A percentile compares a stretch with the other conserved stretches of the same genome.
phyloP scores from a whole-genome alignment of 495 filamentous ascomycete species.

The Hypoxylon intermedium region DNA sequence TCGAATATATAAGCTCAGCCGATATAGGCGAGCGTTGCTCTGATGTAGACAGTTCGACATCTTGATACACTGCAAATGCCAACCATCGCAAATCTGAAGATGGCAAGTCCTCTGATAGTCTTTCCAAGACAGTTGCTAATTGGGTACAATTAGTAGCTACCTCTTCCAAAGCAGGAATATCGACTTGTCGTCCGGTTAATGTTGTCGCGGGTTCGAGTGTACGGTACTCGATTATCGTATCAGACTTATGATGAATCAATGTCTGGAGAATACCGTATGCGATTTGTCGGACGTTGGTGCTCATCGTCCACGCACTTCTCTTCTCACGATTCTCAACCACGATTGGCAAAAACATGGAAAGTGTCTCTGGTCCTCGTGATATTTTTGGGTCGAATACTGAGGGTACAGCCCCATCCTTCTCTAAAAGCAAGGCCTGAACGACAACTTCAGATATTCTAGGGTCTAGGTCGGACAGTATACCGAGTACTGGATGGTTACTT shows the following conservation, averaged over 20 bases:
- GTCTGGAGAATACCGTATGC: conserved; percentile 66
- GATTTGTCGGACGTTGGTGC: conserved; percentile 58
- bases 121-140: conserved; percentile 23
- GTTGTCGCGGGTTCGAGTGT: conserved; percentile 49
- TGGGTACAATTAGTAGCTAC: conserved; percentile 29
- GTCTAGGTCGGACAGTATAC: conserved; percentile 33
- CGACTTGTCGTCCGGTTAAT: conserved; percentile 37
- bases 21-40: conserved; percentile 28
- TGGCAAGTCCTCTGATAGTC: conserved; percentile 12
- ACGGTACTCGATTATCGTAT: conserved; percentile 55
- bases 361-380: conserved; percentile 36
- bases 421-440: conserved; percentile 36
- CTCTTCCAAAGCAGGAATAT: conserved; percentile 30
- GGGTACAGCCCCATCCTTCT: neutral
- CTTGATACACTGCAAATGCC: conserved; percentile 51
- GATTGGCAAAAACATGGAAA: conserved; percentile 41
- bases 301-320: conserved; percentile 69
- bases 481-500: conserved; percentile 27
- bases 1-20: conserved; percentile 13
- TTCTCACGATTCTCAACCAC: conserved; percentile 34
- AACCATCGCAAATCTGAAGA: conserved; percentile 42
- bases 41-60: conserved; percentile 46
- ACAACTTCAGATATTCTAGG: conserved; percentile 42
- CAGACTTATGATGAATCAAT: conserved; percentile 32
- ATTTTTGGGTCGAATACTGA: neutral